Base-by-base conservation (phyloP, 768 basidiomycete species). In the Trametes cubensis region DNA sequence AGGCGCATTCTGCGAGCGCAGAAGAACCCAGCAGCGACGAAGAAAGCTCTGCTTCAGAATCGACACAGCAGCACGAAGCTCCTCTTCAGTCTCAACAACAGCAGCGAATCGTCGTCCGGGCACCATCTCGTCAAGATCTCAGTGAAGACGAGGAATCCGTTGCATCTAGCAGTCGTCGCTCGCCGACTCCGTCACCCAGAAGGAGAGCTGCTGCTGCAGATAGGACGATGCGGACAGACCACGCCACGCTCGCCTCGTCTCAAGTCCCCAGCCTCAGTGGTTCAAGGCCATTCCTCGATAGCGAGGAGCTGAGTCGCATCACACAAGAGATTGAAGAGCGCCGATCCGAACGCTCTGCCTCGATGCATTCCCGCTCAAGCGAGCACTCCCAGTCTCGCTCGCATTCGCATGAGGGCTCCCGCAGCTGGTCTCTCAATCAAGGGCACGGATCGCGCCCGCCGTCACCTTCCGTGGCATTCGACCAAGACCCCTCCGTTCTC, bases 291-390 rank as follows among this genome's bases (percentile, higher is more conserved):
- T 85, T 85, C 67, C 72, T 90, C 20, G 80, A 84, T 59, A 77
- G 79, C 3, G 83, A 81, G 0, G 89, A 90, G 59, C 64, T 90
- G 6, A 80, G 82, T 50, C 80, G 83, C 44, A 90, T 90, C 62
- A 81, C 83, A 1, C 79, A 76, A 14, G 89, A 94, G 65, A 78
- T 90, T 0, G 84, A 85, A 53, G 87, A 89, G 63, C 79, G 88
- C 39, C 80, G 87, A 41, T 83, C 83, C 0, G 81, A 87, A 49
- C 79, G 79, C 1, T 75, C 76, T 0, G 70, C 71, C 15, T 72
- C 73, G 1, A 63, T 60, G 28, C 66, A 45, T 46, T 63, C 61
- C 14, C 46, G 49, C 25, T 70, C 73, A 1, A 54, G 54, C 47
- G 66, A 64, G 25, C 65, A 63, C 30, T 67, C 41, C 39, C 62